These are phyloP conservation scores for Asparagopsis taxiformis DNA, from an alignment of 31 red algal species.

Conservation along the genomic window DNA sequence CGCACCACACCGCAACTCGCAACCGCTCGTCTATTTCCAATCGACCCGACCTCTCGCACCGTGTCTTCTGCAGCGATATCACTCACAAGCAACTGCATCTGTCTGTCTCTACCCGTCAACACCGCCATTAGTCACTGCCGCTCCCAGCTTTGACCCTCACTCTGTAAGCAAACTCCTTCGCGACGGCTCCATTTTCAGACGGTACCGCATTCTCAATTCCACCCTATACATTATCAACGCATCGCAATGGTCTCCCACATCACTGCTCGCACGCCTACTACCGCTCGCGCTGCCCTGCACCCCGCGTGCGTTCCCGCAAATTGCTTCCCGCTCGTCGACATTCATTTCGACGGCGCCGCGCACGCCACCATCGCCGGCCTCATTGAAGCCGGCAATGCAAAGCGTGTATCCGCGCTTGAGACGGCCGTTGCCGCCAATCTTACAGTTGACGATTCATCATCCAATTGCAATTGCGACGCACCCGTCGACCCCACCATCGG, in stretches of 20 bases:
- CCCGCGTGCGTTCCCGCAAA: no score
- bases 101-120: no score
- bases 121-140: no score
- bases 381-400: not conserved
- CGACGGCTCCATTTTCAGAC: conserved; percentile 8
- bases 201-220: conserved; percentile 4
- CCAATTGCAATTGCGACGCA: no score
- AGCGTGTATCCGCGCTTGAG: no score
- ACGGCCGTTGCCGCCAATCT: not conserved
- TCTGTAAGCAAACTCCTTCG: not conserved
- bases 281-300: not conserved
- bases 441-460: no score
- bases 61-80: no score
- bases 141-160: no score
- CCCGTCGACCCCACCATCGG: no score
- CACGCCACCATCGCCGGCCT: not conserved
- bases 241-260: conserved; percentile 6
- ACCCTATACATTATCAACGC: not conserved
- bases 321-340: not conserved
- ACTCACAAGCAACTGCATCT: no score
- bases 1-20: not conserved
- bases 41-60: not conserved
- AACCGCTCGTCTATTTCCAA: not conserved
- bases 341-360: not conserved
- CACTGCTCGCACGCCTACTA: not conserved